A percentile compares a stretch with the other conserved stretches of the same genome.
Conservation (phyloP, 2,329 filamentous ascomycete genomes). For the Alternaria tenuissima region DNA sequence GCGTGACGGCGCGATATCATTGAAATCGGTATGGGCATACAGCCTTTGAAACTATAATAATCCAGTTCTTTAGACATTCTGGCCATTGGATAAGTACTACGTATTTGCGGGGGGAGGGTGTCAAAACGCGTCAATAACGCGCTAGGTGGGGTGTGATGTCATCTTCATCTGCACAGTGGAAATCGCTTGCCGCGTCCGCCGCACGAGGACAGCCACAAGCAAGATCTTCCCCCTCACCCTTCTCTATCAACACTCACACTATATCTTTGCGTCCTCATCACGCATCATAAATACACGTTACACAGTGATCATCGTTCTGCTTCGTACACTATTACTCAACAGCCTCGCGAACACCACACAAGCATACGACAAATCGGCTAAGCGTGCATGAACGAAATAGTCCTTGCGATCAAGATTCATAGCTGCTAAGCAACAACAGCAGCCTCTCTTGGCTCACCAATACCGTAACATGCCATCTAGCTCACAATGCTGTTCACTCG, state of each 20-base stretch:
- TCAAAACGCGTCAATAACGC: background rate
- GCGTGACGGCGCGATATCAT: background rate
- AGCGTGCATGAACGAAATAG: background rate
- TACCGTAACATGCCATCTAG: background rate
- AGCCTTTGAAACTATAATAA: background rate
- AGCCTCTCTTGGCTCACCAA: fast-evolving
- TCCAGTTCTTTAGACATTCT: background rate
- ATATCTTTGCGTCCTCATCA: background rate
- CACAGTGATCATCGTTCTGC: background rate
- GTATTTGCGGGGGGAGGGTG: background rate
- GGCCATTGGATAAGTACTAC: background rate
- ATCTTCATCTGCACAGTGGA: background rate
- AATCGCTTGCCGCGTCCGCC: background rate
- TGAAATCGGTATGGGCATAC: background rate
- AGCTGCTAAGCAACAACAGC: background rate
- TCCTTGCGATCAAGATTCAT: background rate
- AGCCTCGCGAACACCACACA: background rate
- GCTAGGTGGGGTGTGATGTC: background rate
- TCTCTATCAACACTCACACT: fast-evolving
- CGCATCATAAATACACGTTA: background rate
- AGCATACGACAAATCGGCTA: background rate
- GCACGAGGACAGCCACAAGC: background rate
- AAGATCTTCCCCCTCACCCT: background rate
- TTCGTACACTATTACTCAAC: background rate
- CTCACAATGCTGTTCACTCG: background rate